Conservation (phyloP, 2,329 filamentous ascomycete species). For the Aspergillus sclerotialis region DNA sequence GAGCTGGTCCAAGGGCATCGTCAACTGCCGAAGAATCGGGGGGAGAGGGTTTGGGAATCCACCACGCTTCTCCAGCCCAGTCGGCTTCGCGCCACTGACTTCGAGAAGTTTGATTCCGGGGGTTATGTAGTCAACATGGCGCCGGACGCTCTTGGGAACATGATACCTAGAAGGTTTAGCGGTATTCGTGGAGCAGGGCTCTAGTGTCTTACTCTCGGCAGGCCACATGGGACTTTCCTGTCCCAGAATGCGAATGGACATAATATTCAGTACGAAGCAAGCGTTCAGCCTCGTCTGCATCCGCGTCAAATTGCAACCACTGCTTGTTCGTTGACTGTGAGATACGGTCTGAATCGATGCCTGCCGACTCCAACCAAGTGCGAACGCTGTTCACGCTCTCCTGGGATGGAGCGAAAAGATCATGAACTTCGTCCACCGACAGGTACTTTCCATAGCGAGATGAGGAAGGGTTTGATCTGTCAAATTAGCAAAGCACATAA, state of each 20-base stretch:
- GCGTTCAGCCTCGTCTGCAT: conserved; percentile 46
- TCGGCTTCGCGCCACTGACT: conserved; percentile 12
- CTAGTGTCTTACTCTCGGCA: conserved; percentile 32
- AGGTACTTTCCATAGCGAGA: conserved; percentile 38
- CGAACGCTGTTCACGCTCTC: conserved; percentile 46
- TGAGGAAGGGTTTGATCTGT: conserved; percentile 35
- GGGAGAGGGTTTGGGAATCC: conserved; percentile 13
- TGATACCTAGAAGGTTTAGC: conserved; percentile 34
- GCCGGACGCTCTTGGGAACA: conserved; percentile 40
- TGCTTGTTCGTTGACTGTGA: conserved; percentile 45
- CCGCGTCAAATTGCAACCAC: conserved; percentile 51
- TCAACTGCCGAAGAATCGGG: conserved; percentile 20
- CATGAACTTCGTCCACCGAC: conserved; percentile 36
- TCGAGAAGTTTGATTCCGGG: conserved; percentile 35
- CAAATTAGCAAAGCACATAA: conserved; percentile 2
- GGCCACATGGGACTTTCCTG: conserved; percentile 20
- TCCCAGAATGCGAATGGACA: conserved; percentile 38
- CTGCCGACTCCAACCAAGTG: conserved; percentile 48
- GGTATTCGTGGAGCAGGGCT: not conserved
- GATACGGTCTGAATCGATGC: conserved; percentile 44
- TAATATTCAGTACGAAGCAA: conserved; percentile 50
- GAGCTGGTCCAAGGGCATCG: conserved; percentile 13
- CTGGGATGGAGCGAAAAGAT: conserved; percentile 34
- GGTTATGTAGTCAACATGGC: conserved; percentile 51
- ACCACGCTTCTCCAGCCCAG: conserved; percentile 10